Evolutionary conservation across 345 rosid genomes (phyloP), one percentile per base, ranked within the genome.

Genomic region (Reutealis trisperma): DNA sequence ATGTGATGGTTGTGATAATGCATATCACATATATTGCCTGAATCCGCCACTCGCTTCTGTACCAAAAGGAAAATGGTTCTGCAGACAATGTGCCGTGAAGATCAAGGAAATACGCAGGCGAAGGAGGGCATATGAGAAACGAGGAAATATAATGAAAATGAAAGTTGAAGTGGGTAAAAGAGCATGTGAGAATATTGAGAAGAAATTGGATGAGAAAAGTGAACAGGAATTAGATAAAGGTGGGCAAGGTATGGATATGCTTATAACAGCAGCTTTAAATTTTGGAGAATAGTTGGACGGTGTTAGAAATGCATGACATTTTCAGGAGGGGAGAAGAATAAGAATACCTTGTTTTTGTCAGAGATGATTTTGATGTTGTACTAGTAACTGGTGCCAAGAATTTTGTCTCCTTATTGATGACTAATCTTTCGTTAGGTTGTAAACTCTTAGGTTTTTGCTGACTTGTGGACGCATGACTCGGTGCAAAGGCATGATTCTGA

Each of bases 1-100:
- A 57, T 96, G 99, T 63, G 99, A 93, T 85, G 90, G 91, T 21
- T 96, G 99, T 83, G 98, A 93, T 84, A 88, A 88, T 75, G 99
- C 90, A 30, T 96, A 90, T 85, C 99, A 96, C 85, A 72, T 92
- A 64, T 92, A 92, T 76, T 96, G 98, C 85, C 77, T 92, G 93
- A 85, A 55, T 67, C 99, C 99, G 0, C 93, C 95, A 6, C 87
- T 72, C 4, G 52, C 57, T 52, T 69, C 79, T 30, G 63, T 94
- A 72, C 99, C 99, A 1, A 55, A 10, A 64, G 97, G 94, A 52
- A 86, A 84, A 60, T 96, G 98, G 99, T 94, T 86, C 77, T 96
- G 99, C 89, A 83, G 74, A 75, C 87, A 84, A 58, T 96, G 99
- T 78, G 83, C 80, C 5, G 81, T 72, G 63, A 97, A 89, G 69